Base-by-base conservation (phyloP, 495 filamentous ascomycete species). In the Immersiella caudata region DNA sequence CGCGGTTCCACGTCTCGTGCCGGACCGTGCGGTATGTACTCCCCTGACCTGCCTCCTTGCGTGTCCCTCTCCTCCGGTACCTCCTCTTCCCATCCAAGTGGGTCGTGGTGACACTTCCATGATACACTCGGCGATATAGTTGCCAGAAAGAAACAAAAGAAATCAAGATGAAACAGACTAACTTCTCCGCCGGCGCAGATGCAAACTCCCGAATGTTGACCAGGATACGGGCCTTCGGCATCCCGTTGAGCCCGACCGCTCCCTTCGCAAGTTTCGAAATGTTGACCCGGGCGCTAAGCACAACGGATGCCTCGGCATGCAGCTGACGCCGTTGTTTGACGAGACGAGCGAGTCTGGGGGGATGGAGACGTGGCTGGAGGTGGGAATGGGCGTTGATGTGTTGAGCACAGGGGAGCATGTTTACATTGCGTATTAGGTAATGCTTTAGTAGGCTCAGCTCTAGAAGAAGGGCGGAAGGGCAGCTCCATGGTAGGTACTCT, bases 201-300 rank as follows among this genome's bases (percentile, higher is more conserved):
- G 94, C 76, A 89, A 87, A 61, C 75, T 97, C 64, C 93, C 93
- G 6, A 97, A 97, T 71, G 90, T 94, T 1, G 85, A 96, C 77
- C 92, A 84, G 18, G 82, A 81, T 21, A 92, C 87, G 2, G 94
- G 92, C 0, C 71, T 84, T n/a, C 84, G 86, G 60, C 91, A 97
- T 75, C 75, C 76, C 2, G 80, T 77, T 6, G 90, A 97, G 79
- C 93, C 94, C 18, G 89, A 93, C 77, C 79, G 77, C 40, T 90
- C 92, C 14, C 74, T 97, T 75, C 82, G 88, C 62, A 82, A 78
- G 20, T 91, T 89, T 77, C 83, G 93, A 33, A 76, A 84, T 27
- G 89, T 97, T 51, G 94, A 97, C 79, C 77, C 81, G 16, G 93
- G 94, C 6, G 87, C 90, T 55, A 83, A 82, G 24, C 83, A 82